Evolutionary conservation across 2,329 filamentous ascomycete genomes (phyloP).

Genomic region (Ascochyta clinopodiicola): DNA sequence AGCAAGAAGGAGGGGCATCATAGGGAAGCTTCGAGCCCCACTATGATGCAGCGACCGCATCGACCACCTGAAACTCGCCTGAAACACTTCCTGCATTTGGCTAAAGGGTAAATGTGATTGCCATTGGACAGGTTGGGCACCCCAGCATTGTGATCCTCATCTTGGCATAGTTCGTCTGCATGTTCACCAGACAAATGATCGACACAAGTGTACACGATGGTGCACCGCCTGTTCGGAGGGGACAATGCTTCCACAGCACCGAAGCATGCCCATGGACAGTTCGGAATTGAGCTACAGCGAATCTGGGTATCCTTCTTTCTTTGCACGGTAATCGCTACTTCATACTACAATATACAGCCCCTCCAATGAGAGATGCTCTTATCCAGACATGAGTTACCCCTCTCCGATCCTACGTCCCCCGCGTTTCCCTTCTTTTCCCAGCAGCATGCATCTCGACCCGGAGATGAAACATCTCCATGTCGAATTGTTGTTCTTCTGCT

Average conservation of each 20-base stretch:
- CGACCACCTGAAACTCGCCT: conserved; percentile 17
- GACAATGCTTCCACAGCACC: neutral
- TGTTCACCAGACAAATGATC: conserved; percentile 5
- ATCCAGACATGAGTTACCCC: neutral
- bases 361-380: neutral
- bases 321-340: neutral
- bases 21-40: conserved; percentile 28
- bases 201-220: conserved; percentile 1
- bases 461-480: conserved; percentile 81
- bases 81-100: conserved; percentile 16
- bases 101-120: neutral
- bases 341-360: neutral
- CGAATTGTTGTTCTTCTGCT: conserved; percentile 72
- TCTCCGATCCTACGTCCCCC: neutral
- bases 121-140: conserved; percentile 7
- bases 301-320: neutral
- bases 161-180: neutral
- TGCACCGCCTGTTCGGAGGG: neutral
- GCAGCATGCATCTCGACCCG: conserved; percentile 76
- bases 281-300: neutral
- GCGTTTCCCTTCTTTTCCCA: conserved; percentile 56
- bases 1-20: conserved; percentile 29
- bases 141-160: neutral
- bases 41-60: conserved; percentile 24
- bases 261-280: neutral